phyloP scores from a whole-genome alignment of 768 basidiomycete species.

The Amanita polypyramis region DNA sequence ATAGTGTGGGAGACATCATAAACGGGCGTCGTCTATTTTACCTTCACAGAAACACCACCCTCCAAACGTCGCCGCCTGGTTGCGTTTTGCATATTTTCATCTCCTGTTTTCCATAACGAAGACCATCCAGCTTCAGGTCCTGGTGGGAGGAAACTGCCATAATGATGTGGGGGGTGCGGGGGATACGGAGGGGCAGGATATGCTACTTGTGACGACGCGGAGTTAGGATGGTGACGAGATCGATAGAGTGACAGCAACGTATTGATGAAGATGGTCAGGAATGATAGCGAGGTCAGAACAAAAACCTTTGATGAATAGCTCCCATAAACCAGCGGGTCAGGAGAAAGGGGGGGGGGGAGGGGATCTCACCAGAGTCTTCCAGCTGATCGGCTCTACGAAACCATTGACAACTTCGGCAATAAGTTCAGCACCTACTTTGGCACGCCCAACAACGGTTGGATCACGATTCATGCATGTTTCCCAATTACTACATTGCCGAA shows the following conservation, averaged over 20 bases:
- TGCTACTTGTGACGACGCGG: constrained; percentile 13
- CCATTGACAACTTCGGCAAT: constrained; percentile 94
- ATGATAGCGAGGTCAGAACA: constrained; percentile 64
- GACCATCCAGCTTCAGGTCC: constrained; percentile 38
- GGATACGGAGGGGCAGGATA: constrained; percentile 27
- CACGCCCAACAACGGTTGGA: constrained; percentile 80
- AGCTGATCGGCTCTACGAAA: constrained; percentile 95
- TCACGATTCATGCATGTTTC: constrained; percentile 94
- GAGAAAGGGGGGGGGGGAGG: background rate
- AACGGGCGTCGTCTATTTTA: constrained; percentile 27
- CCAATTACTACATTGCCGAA: constrained; percentile 80
- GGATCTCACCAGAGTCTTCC: constrained; percentile 82
- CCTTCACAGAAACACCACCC: constrained; percentile 42
- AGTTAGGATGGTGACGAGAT: constrained; percentile 42
- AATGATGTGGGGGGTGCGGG: constrained; percentile 34
- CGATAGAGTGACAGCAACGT: constrained; percentile 72
- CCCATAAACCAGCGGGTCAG: constrained; percentile 7
- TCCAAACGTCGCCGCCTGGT: constrained; percentile 46
- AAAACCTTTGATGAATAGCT: constrained; percentile 40
- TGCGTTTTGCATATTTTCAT: constrained; percentile 34
- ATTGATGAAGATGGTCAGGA: constrained; percentile 75
- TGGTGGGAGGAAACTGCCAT: constrained; percentile 38
- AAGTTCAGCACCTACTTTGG: constrained; percentile 86
- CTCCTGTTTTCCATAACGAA: constrained; percentile 27
- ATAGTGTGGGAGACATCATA: background rate